Evolutionary conservation across 1,284 basidiomycete genomes (phyloP).

Genomic region (Sporisorium reilianum): DNA sequence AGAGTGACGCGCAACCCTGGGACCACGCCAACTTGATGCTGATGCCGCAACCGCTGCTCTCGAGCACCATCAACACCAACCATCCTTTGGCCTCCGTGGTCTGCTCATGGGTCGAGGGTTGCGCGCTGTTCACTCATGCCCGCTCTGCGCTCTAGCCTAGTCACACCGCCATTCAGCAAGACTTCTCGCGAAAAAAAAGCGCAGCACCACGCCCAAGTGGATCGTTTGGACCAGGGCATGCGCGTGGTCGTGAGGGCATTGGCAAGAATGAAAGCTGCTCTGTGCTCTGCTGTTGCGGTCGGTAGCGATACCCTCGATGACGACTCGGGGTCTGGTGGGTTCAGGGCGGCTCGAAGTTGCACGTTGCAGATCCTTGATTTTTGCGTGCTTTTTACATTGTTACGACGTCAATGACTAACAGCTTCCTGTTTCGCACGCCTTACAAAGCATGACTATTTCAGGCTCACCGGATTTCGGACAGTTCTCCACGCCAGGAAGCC

Average conservation of each 20-base stretch:
- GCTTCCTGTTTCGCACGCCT: too few relatives aligned
- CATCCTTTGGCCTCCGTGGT: background rate
- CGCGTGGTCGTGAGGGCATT: too few relatives aligned
- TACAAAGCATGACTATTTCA: background rate
- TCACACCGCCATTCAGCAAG: background rate
- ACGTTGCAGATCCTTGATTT: conserved; percentile 7
- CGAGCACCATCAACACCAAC: background rate
- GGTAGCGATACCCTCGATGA: too few relatives aligned
- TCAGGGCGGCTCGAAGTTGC: conserved; percentile 2
- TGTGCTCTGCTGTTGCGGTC: too few relatives aligned
- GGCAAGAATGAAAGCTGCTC: too few relatives aligned
- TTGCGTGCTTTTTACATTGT: too few relatives aligned
- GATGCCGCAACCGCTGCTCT: too few relatives aligned
- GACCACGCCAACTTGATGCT: conserved; percentile 16
- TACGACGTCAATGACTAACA: too few relatives aligned
- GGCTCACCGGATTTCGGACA: conserved; percentile 4
- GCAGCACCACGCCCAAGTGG: conserved; percentile 13
- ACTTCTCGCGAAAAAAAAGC: conserved; percentile 10
- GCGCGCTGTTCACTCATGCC: background rate
- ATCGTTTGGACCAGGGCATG: too few relatives aligned
- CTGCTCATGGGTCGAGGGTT: conserved; percentile 29
- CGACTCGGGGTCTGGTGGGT: background rate
- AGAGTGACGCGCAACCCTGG: conserved; percentile 16
- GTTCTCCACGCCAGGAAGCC: background rate
- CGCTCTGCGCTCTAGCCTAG: background rate